phyloP scores from a whole-genome alignment of 768 basidiomycete species.

The Rhodotorula taiwanensis region DNA sequence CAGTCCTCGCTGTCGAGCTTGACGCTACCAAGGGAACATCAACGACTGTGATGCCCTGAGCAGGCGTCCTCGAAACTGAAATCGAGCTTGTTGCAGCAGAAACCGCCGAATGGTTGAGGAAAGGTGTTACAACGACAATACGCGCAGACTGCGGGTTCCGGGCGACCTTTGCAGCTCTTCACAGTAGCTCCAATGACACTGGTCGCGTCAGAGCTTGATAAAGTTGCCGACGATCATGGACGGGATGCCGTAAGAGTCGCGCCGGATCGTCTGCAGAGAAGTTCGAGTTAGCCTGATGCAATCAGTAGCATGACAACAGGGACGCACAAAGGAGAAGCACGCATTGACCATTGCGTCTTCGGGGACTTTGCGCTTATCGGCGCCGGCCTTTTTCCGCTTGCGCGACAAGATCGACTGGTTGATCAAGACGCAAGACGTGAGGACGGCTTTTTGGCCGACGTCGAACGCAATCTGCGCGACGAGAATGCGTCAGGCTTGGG shows the following conservation, averaged over 20 bases:
- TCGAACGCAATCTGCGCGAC: slow-evolving; percentile 66
- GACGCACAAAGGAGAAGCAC: slow-evolving; percentile 65
- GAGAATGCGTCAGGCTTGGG: background rate
- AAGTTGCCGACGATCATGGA: slow-evolving; percentile 83
- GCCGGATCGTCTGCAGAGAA: slow-evolving; percentile 42
- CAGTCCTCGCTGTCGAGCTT: too few relatives aligned
- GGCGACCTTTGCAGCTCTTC: too few relatives aligned
- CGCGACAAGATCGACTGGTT: slow-evolving; percentile 25
- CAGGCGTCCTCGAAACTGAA: too few relatives aligned
- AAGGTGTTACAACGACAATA: too few relatives aligned
- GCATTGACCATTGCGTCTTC: slow-evolving; percentile 77
- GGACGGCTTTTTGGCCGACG: slow-evolving; percentile 81
- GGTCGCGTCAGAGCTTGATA: too few relatives aligned
- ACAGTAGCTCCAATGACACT: slow-evolving; percentile 39
- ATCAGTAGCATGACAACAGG: slow-evolving; percentile 48
- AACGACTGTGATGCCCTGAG: too few relatives aligned
- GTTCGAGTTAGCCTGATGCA: background rate
- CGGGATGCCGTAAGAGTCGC: slow-evolving; percentile 38
- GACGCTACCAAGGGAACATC: too few relatives aligned
- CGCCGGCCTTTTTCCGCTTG: slow-evolving; percentile 16
- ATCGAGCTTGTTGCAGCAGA: too few relatives aligned
- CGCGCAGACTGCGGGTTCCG: too few relatives aligned
- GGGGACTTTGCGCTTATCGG: slow-evolving; percentile 42
- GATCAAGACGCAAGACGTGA: slow-evolving; percentile 75
- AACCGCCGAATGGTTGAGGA: too few relatives aligned